Base-by-base conservation (phyloP, 352 stramenopile species). In the Phytopythium ostracodes region DNA sequence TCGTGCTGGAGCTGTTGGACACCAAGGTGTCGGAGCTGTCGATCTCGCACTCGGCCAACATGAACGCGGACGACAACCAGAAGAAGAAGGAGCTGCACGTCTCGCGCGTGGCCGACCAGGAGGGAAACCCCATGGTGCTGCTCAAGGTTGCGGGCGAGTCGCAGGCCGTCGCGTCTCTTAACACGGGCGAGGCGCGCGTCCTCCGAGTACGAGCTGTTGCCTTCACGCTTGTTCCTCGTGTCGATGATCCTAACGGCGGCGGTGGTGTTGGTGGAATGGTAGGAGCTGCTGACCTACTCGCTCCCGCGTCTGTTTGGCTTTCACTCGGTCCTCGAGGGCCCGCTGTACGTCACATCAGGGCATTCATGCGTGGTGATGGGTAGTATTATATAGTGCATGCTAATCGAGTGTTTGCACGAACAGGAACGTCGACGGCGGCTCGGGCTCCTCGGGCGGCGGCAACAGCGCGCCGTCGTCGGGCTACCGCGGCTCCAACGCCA, bases 281-380 rank as follows among this genome's bases (percentile, higher is more conserved):
- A 89, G 72, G 86, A 94, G 62, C 69, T 94, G 44, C 70, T 94
- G 42, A 73, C 68, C 46, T 94, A 91, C 72, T 91, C 83, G 44
- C 70, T 94, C 40, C 86, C 86, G 35, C 81, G 81, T 35, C 60
- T 94, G 36, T 83, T 84, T 50, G 86, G 86, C 57, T 94, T 89
- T 69, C 81, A 94, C 67, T 85, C 75, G 24, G 72, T 84, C 42
- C 70, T 94, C 14, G 86, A 93, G 65, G 86, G 76, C 56, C 71
- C 81, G 47, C 62, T 79, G 84, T 92, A 81, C 68, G 82, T 67
- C 44, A 33, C 29, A 7, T 33, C 29, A 7, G 29, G 29, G 50
- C 43, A 33, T 2, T 49, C 12, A 17, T 7, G 35, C 17, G 24
- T 52, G n/a, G n/a, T n/a, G n/a, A n/a, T n/a, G n/a, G n/a, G n/a